Conservation (phyloP, 768 basidiomycete species). For the Lentinula aciculospora region DNA sequence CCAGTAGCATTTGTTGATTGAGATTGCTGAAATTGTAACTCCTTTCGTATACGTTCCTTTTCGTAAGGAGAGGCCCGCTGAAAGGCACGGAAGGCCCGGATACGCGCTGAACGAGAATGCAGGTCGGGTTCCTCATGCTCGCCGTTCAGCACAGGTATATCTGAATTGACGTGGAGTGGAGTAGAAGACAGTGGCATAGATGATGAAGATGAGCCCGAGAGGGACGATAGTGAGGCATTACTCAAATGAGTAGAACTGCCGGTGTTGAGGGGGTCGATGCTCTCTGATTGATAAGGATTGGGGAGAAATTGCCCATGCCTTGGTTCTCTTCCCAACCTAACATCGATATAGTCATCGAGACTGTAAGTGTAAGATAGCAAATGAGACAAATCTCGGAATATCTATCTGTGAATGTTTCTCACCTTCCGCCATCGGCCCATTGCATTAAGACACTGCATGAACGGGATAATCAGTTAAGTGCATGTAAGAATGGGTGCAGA, state of each 20-base stretch:
- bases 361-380: constrained; percentile 23
- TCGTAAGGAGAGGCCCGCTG: constrained; percentile 62
- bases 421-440: constrained; percentile 87
- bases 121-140: constrained; percentile 21
- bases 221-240: background rate
- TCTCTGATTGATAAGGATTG: constrained; percentile 1
- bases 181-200: constrained; percentile 13
- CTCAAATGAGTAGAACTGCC: background rate
- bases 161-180: background rate
- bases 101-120: constrained; percentile 63
- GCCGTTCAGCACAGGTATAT: background rate
- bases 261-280: constrained; percentile 22
- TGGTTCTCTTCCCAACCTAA: constrained; percentile 60
- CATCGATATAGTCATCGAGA: constrained; percentile 81
- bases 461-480: background rate
- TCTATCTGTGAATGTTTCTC: background rate
- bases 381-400: background rate
- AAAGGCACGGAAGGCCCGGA: constrained; percentile 68
- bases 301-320: constrained; percentile 37
- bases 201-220: constrained; percentile 10
- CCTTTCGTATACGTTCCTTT: constrained; percentile 48
- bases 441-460: constrained; percentile 75
- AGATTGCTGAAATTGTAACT: constrained; percentile 26
- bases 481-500: background rate
- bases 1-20: constrained; percentile 7